Evolutionary conservation across 2,329 filamentous ascomycete species (phyloP), one percentile per base, ranked within the genome.

Genomic region (Magnaporthiopsis poae): DNA sequence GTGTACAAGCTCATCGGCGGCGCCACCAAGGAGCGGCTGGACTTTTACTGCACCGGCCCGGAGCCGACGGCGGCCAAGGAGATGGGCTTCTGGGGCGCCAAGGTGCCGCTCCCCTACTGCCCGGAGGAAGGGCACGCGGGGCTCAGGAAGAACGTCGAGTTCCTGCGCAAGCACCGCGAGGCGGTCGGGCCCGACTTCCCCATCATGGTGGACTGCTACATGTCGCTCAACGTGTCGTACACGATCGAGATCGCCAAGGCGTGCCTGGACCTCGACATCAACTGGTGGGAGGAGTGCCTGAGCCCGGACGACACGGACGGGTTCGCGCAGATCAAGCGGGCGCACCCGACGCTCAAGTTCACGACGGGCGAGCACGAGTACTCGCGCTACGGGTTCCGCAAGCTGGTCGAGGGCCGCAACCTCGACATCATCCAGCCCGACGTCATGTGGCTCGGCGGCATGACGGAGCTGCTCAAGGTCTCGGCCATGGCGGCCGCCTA

Each of bases 221-320:
- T 97, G 93, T 93, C 90, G 71, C 81, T 97, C 73, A 96, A 93
- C 73, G 93, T 97, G 33, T 81, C 90, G 0, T 97, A 97, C 80
- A 96, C 91, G 4, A 96, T 97, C 71, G 90, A 96, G 77, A 83
- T 97, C 31, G 93, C 90, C 68, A 90, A 93, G 79, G 89, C 88
- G 65, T 92, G 89, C 75, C 86, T 91, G 72, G 88, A 92, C 71
- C 84, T 96, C 71, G 85, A 94, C 77, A 93, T 97, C 76, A 92
- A 96, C 81, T 97, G 93, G 93, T 96, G 92, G 92, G 93, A 97
- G 80, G 93, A 97, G 81, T 96, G 92, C 70, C 81, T 97, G 69
- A 90, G 88, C 36, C 93, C 93, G 13, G 93, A 97, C 77, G 93
- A 97, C 80, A 91, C 90, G 63, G 93, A 96, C 73, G 93, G 93